Evolutionary conservation across 1,284 basidiomycete genomes (phyloP), one percentile per base, ranked within the genome.

Genomic region (Fomitiporia mediterranea): DNA sequence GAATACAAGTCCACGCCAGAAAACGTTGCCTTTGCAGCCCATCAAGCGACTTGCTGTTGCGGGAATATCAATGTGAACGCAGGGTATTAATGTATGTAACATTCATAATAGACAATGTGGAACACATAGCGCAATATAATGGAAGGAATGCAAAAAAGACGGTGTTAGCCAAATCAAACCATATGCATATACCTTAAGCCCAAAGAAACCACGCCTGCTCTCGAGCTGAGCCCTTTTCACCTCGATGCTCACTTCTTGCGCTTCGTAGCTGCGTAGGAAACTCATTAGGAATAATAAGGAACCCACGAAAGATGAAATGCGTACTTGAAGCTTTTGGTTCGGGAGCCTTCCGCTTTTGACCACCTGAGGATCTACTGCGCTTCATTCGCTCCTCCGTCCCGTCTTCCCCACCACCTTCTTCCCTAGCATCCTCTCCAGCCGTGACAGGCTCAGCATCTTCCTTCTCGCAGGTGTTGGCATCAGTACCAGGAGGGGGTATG

Each of bases 191-290:
- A n/a, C n/a, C n/a, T n/a, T n/a, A n/a, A n/a, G n/a, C n/a, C n/a
- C n/a, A n/a, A n/a, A n/a, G n/a, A n/a, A n/a, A n/a, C n/a, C n/a
- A n/a, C n/a, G n/a, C n/a, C n/a, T n/a, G n/a, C n/a, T n/a, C n/a
- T n/a, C n/a, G n/a, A n/a, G n/a, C n/a, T n/a, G 19, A n/a, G 17
- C 53, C 21, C 7, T 30, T 32, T 40, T 58, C 48, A 39, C 17
- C 17, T 64, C 6, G 32, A 13, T 6, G 32, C 32, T 34, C n/a
- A 69, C 54, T 69, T 70, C 64, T 66, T 69, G 59, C 68, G 68
- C 59, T 70, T 70, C 38, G 63, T 55, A 17, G 57, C 68, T 69
- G 44, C n/a, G n/a, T 37, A 13, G 47, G 9, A 51, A 47, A 8
- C 15, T 23, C 3, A 34, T 28, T 27, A 38, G 39, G 27, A n/a